phyloP scores from a whole-genome alignment of 2,329 filamentous ascomycete genomes.

The Venturia nashicola region DNA sequence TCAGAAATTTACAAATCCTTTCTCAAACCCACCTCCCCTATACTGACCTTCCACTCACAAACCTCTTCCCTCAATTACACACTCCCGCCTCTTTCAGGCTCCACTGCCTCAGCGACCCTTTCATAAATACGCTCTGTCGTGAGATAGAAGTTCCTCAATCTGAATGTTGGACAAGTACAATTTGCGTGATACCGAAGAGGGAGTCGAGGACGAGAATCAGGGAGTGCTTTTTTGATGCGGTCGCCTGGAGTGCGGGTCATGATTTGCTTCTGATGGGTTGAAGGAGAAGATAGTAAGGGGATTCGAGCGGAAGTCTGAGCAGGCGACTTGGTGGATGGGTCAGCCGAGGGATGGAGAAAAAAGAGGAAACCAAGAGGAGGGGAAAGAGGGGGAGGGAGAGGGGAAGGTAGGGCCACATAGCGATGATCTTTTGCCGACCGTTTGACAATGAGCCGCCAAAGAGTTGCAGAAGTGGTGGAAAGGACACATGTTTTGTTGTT shows the following conservation, averaged over 20 bases:
- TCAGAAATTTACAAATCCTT: neutral
- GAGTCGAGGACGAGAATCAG: neutral
- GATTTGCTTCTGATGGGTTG: neutral
- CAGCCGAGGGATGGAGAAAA: neutral
- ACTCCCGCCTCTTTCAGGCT: neutral
- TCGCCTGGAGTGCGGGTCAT: neutral
- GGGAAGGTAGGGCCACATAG: neutral
- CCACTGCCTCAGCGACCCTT: neutral
- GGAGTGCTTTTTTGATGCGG: neutral
- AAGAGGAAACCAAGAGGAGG: neutral
- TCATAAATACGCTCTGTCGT: neutral
- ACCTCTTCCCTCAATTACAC: neutral
- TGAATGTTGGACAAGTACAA: neutral
- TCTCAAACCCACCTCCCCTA: neutral
- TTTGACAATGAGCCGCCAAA: constrained; percentile 1
- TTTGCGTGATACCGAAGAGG: neutral
- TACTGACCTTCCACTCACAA: neutral
- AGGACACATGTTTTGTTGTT: neutral
- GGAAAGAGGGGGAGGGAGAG: neutral
- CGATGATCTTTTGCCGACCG: neutral
- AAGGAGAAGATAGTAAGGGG: neutral
- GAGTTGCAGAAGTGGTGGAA: neutral
- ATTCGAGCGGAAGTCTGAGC: neutral
- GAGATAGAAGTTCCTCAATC: neutral
- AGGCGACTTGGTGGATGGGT: neutral